A percentile compares a stretch with the other conserved stretches of the same genome.
Conservation (phyloP, 345 rosid genomes). For the Excoecaria cochinchinensis region DNA sequence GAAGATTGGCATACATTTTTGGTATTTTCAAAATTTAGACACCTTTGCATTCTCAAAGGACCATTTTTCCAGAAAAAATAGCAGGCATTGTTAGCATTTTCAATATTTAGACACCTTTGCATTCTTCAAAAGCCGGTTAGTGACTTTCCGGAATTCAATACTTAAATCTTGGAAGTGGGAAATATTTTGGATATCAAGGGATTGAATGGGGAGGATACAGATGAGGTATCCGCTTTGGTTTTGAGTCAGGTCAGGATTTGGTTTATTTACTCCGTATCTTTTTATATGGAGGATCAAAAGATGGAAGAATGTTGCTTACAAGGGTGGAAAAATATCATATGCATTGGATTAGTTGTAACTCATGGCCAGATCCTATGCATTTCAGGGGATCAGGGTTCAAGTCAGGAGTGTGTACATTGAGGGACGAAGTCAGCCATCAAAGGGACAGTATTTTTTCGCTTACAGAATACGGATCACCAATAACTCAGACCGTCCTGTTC, state of each 20-base stretch:
- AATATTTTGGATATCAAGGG: neutral
- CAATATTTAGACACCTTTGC: no score
- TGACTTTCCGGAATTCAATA: neutral
- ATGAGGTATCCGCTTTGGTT: neutral
- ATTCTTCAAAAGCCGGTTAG: no score
- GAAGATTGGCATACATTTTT: no score
- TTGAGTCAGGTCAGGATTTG: slow-evolving; percentile 1
- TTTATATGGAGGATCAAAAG: neutral
- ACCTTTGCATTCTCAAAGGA: neutral
- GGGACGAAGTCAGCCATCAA: slow-evolving; percentile 61
- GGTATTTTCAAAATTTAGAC: neutral
- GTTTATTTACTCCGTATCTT: neutral
- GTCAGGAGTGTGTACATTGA: slow-evolving; percentile 70
- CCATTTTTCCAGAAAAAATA: neutral
- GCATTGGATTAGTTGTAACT: neutral
- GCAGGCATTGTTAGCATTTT: neutral
- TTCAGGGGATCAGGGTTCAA: slow-evolving; percentile 71
- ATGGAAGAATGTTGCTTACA: neutral
- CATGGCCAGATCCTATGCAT: slow-evolving; percentile 9
- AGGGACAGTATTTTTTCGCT: slow-evolving; percentile 66
- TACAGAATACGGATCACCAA: slow-evolving; percentile 69
- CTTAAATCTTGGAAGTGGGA: neutral
- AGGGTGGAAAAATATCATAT: neutral
- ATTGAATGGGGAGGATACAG: neutral
- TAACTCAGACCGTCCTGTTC: slow-evolving; percentile 67